Conservation (phyloP, 345 rosid species). For the Cardamine resedifolia region DNA sequence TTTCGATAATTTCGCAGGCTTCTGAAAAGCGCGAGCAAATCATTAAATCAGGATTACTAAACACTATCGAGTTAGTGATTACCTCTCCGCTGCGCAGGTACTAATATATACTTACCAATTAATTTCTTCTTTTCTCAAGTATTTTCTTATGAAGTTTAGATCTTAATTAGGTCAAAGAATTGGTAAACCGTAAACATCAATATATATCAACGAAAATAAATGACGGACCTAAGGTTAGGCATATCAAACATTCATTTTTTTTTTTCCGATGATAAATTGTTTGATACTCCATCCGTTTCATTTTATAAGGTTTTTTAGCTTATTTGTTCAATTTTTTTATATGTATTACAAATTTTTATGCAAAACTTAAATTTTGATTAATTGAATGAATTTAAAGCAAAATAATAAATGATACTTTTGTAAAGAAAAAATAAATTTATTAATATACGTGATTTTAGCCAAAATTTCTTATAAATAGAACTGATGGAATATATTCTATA, state of each 20-base stretch:
- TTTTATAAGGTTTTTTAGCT: too few species aligned
- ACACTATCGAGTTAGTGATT: slow-evolving; percentile 36
- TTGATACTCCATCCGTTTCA: too few species aligned
- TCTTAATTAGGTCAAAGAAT: background rate
- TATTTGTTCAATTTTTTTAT: too few species aligned
- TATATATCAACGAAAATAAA: slow-evolving; percentile 9
- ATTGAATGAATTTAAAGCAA: too few species aligned
- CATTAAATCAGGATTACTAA: slow-evolving; percentile 12
- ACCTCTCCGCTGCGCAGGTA: slow-evolving; percentile 39
- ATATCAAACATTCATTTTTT: background rate
- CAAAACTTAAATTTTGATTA: too few species aligned
- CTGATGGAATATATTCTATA: too few species aligned
- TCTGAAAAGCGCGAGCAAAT: slow-evolving; percentile 17
- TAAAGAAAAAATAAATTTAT: too few species aligned
- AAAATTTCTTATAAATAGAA: too few species aligned
- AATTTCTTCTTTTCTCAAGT: background rate
- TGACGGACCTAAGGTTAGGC: background rate
- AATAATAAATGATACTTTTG: too few species aligned
- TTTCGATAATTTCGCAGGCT: slow-evolving; percentile 9
- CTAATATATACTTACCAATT: background rate
- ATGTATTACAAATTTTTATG: too few species aligned
- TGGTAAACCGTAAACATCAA: background rate
- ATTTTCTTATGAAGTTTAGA: background rate
- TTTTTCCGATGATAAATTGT: background rate
- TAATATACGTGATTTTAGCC: too few species aligned